Base-by-base conservation (phyloP, 352 stramenopile genomes). In the Pythium plurisporium region DNA sequence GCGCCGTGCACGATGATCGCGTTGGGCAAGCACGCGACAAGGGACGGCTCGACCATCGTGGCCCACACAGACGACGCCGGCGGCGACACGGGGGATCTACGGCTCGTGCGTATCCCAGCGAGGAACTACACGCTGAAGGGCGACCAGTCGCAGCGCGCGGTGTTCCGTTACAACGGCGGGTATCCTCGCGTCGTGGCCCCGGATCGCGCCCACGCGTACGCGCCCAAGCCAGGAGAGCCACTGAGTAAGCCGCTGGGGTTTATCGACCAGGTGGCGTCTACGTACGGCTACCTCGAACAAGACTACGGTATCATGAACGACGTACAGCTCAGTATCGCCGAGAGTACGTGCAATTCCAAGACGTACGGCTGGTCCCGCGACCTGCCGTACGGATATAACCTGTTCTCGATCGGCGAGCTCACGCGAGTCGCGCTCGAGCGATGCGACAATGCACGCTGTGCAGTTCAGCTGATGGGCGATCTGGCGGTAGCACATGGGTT, bases 221-320 rank as follows among this genome's bases (percentile, higher is more conserved):
- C 59, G 22, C 78, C 74, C 0, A 49, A 53, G 4, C 9, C 45
- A 22, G 45, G 14, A 11, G 17, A 56, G 5, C 22, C 20, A 2
- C 37, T 34, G 10, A 53, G 63, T 8, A 43, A 64, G 8, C 82
- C 91, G 4, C 59, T 97, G 45, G 88, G 88, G 3, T 89, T 75
- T 52, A 92, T 97, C 41, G 81, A 87, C n/a, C 82, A 98, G 65
- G 84, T 98, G 1, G 40, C 66, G 17, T 81, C 95, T 65, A 98
- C 95, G 23, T 97, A 88, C 68, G 91, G 79, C 11, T 98, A 98
- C 69, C 91, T 96, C 46, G 94, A 98, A 61, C 92, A 96, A 45
- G 85, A 93, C 65, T 95, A 98, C 61, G 92, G 86, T 31, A 91
- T 97, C 68, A 96, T 98, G 70, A 98, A 98, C 70, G 95, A 98